phyloP scores from a whole-genome alignment of 2,329 filamentous ascomycete species.

The Myriosclerotinia duriaeana region DNA sequence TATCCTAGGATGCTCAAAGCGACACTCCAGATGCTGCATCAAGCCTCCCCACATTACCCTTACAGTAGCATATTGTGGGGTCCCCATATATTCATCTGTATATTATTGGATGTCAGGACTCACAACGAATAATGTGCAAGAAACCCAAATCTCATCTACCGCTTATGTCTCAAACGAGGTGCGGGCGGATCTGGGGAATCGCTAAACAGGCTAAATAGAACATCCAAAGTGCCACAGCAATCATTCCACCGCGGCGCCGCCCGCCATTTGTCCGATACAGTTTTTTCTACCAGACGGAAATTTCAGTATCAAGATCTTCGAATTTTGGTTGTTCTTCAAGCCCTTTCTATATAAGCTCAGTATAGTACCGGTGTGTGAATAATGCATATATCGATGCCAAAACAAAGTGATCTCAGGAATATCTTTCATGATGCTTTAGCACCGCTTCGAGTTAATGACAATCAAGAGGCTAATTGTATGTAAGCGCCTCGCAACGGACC shows the following conservation, averaged over 20 bases:
- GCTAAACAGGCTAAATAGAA: constrained; percentile 18
- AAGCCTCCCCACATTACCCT: constrained; percentile 5
- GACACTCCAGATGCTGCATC: constrained; percentile 10
- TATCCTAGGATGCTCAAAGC: background rate
- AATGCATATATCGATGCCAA: background rate
- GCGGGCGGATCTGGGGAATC: background rate
- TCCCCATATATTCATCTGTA: constrained; percentile 3
- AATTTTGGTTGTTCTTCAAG: background rate
- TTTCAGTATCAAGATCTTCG: background rate
- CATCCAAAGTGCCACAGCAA: constrained; percentile 7
- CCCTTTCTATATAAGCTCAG: background rate
- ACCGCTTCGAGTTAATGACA: background rate
- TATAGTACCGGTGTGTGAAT: background rate
- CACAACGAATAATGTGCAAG: constrained; percentile 27
- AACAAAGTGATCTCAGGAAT: background rate
- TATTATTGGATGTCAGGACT: background rate
- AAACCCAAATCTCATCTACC: constrained; percentile 29
- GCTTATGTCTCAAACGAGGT: background rate
- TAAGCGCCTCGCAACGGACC: constrained; percentile 15
- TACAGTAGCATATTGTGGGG: constrained; percentile 18
- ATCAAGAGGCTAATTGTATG: background rate
- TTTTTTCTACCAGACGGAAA: constrained; percentile 8
- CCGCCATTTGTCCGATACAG: constrained; percentile 4
- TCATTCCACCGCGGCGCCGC: too few relatives aligned
- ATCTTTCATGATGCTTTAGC: background rate